A percentile compares a stretch with the other conserved stretches of the same genome.
Conservation (phyloP, 768 basidiomycete species). For the Roridomyces roridus region DNA sequence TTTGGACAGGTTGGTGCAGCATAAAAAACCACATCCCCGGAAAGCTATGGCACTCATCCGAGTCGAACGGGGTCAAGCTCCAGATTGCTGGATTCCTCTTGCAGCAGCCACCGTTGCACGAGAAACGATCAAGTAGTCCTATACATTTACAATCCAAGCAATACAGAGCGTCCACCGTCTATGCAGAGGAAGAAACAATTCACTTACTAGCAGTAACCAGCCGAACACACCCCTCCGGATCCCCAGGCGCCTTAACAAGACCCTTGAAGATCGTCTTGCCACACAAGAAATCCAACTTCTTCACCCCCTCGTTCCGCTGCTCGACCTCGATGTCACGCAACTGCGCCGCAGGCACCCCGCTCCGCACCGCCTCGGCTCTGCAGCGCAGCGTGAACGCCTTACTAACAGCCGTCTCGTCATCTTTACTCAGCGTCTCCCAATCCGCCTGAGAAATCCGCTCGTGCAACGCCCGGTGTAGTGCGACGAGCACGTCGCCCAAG, state of each 20-base stretch:
- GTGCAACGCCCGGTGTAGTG: slow-evolving; percentile 15
- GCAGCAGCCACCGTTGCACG: too few relatives aligned
- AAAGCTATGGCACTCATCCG: too few relatives aligned
- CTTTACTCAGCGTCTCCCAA: slow-evolving; percentile 6
- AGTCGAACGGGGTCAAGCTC: too few relatives aligned
- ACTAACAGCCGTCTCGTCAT: slow-evolving; percentile 36
- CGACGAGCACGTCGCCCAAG: slow-evolving; percentile 17
- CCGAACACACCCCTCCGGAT: slow-evolving; percentile 14
- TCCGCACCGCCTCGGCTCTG: slow-evolving; percentile 40
- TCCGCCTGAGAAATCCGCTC: slow-evolving; percentile 21
- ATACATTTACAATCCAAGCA: too few relatives aligned
- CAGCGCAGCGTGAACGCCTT: slow-evolving; percentile 33
- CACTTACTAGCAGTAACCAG: slow-evolving; percentile 4
- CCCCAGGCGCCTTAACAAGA: slow-evolving; percentile 32
- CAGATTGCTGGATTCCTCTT: too few relatives aligned
- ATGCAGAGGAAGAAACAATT: too few relatives aligned
- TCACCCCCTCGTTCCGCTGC: slow-evolving; percentile 45
- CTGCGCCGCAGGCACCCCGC: slow-evolving; percentile 39
- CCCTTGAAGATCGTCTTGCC: slow-evolving; percentile 44
- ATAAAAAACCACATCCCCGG: too few relatives aligned
- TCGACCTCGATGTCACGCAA: slow-evolving; percentile 33
- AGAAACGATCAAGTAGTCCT: too few relatives aligned
- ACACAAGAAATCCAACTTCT: slow-evolving; percentile 43
- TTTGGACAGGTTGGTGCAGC: too few relatives aligned
- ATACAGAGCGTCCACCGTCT: too few relatives aligned